phyloP scores from a whole-genome alignment of 2,329 filamentous ascomycete genomes.

The Xylariales sp. region DNA sequence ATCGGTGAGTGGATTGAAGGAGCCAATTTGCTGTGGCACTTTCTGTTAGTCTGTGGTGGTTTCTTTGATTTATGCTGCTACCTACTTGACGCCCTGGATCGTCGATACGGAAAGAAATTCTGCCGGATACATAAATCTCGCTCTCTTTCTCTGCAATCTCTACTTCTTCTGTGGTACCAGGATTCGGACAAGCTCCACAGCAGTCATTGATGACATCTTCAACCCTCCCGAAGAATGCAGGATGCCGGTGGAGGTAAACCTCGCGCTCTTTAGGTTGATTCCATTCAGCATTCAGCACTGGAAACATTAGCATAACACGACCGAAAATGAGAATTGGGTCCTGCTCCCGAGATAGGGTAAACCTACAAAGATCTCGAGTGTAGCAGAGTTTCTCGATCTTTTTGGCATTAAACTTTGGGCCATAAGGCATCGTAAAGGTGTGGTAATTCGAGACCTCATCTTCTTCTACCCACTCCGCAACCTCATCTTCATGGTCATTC shows the following conservation, averaged over 20 bases:
- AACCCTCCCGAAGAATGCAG: conserved; percentile 76
- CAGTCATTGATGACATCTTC: conserved; percentile 75
- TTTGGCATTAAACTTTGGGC: conserved; percentile 55
- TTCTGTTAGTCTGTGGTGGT: too few relatives aligned
- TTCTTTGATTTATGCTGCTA: background rate
- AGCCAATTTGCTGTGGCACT: conserved; percentile 45
- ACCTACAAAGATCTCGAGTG: conserved; percentile 63
- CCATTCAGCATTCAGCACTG: conserved; percentile 79
- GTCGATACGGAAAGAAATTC: conserved; percentile 71
- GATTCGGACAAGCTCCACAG: conserved; percentile 71
- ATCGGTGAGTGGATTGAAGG: conserved; percentile 76
- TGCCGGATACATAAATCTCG: conserved; percentile 72
- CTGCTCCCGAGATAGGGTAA: too few relatives aligned
- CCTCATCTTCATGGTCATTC: conserved; percentile 70
- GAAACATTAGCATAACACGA: background rate
- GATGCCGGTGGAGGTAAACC: conserved; percentile 76
- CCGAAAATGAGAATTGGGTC: too few relatives aligned
- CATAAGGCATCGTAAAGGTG: conserved; percentile 69
- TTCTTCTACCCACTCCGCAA: conserved; percentile 77
- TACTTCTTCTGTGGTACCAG: conserved; percentile 66
- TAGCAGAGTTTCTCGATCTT: conserved; percentile 80
- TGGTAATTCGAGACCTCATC: conserved; percentile 78
- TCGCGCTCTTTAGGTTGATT: conserved; percentile 72
- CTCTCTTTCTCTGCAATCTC: conserved; percentile 67
- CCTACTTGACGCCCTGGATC: conserved; percentile 68